These are phyloP conservation scores for Macrophomina phaseolina DNA, from an alignment of 2,329 filamentous ascomycete genomes.

Conservation along the genomic window DNA sequence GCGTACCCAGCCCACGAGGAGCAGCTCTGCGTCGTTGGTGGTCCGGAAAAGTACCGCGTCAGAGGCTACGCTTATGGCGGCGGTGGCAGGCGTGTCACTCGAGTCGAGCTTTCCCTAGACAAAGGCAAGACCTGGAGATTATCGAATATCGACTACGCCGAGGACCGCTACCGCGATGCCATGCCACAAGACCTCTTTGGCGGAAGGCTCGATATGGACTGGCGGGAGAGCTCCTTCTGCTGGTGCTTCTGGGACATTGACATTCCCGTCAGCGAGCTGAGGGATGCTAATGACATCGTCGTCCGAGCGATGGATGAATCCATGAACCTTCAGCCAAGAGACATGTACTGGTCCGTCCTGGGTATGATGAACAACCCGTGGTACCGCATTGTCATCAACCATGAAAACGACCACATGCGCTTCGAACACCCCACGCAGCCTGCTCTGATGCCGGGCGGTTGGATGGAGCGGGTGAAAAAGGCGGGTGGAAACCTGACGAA, in stretches of 20 bases:
- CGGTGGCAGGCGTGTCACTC: constrained; percentile 80
- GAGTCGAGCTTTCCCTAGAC: constrained; percentile 83
- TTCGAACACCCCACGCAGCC: constrained; percentile 93
- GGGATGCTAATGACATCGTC: constrained; percentile 72
- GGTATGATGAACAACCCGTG: constrained; percentile 99
- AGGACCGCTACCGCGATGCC: constrained; percentile 78
- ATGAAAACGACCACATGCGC: constrained; percentile 66
- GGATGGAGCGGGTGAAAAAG: constrained; percentile 93
- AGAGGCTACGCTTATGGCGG: constrained; percentile 89
- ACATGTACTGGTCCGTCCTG: constrained; percentile 95
- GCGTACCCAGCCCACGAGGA: constrained; percentile 83
- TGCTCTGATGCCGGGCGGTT: constrained; percentile 76
- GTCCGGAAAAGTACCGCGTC: constrained; percentile 64
- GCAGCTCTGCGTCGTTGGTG: constrained; percentile 58
- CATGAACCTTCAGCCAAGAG: constrained; percentile 83
- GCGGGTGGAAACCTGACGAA: constrained; percentile 79
- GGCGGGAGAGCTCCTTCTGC: constrained; percentile 82
- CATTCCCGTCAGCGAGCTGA: constrained; percentile 67
- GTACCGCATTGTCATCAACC: constrained; percentile 80
- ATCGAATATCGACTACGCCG: constrained; percentile 78
- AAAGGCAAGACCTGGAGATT: constrained; percentile 81
- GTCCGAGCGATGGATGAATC: constrained; percentile 89
- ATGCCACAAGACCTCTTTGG: constrained; percentile 72
- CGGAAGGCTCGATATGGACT: constrained; percentile 78
- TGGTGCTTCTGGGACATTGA: constrained; percentile 91